Base-by-base conservation (phyloP, 2,329 filamentous ascomycete genomes). In the Aspergillus tamarii region DNA sequence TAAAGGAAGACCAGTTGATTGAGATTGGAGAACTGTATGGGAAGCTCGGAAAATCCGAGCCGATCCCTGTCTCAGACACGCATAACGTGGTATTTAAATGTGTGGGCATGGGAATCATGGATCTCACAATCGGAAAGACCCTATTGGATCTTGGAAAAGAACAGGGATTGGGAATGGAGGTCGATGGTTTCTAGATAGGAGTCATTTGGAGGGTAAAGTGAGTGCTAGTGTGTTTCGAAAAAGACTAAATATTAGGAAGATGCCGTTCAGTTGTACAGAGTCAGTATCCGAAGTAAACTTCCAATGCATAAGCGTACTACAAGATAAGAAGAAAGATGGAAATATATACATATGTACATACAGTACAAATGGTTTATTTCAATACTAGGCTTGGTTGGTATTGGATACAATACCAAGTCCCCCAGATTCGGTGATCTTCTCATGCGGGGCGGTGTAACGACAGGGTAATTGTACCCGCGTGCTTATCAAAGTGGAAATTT, bases 21-120 rank as follows among this genome's bases (percentile, higher is more conserved):
- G 82, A 84, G 67, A 72, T 83, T 66, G 82, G 82, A 0, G 75
- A 81, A 61, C 54, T 82, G 48, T 70, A 77, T 54, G 66, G 67
- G 2, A 48, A 59, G 12, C 54, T 70, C 7, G 64, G 67, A 2
- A 64, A 64, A 2, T 57, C 69, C 1, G 63, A 65, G 5, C 41
- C 69, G 0, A 28, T 76, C 70, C 67, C 70, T 26, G 65, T 74
- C 28, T 67, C 76, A 0, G 62, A 70, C n/a, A 68, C 73, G 0
- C 76, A 74, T 1, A 81, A 82, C 69, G 75, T 83, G 34, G 71
- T 85, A 1, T 84, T 83, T 55, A 85, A 85, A 67, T 83, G 82
- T 64, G 82, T 85, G 9, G 83, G 83, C 0, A 77, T 85, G 70
- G 82, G 82, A 0, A 74, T 84, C 46, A 85, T 84, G 79, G 83